phyloP scores from a whole-genome alignment of 1,139 yeast species.

The Magnusiomyces tetraspermus region DNA sequence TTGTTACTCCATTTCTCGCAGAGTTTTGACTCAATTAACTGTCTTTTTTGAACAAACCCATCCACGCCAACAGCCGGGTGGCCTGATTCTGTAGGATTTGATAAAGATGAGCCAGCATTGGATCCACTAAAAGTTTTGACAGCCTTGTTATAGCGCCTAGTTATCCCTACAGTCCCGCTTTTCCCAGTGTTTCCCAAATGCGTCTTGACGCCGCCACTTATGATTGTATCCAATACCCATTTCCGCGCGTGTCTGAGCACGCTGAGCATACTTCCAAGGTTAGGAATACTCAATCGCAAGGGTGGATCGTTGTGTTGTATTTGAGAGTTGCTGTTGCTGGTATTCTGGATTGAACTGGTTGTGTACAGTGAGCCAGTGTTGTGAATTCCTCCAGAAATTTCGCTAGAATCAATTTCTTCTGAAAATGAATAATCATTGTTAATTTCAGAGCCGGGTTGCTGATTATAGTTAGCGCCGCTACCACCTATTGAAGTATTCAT shows the following conservation, averaged over 20 bases:
- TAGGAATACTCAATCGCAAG: conserved; percentile 7
- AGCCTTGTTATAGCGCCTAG: neutral
- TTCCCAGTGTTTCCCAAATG: neutral
- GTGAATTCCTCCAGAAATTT: neutral
- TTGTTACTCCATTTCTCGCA: conserved; percentile 1
- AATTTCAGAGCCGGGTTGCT: neutral
- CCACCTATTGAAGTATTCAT: too few species aligned
- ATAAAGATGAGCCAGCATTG: neutral
- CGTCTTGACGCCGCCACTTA: neutral
- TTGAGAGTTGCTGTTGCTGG: too few species aligned
- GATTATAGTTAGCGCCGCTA: too few species aligned
- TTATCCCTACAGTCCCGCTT: conserved; percentile 1
- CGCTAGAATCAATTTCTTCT: neutral
- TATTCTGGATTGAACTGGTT: neutral
- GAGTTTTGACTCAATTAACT: neutral
- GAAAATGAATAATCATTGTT: neutral
- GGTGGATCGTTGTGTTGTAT: neutral
- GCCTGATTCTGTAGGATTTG: neutral
- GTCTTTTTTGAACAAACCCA: neutral
- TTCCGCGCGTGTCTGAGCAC: conserved; percentile 2
- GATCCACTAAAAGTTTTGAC: neutral
- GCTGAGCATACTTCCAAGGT: conserved; percentile 7
- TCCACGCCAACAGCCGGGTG: neutral
- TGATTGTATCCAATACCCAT: conserved; percentile 7
- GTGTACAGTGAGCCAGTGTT: neutral